Evolutionary conservation across 352 stramenopile species (phyloP).

Genomic region (Phytophthora pluvialis): DNA sequence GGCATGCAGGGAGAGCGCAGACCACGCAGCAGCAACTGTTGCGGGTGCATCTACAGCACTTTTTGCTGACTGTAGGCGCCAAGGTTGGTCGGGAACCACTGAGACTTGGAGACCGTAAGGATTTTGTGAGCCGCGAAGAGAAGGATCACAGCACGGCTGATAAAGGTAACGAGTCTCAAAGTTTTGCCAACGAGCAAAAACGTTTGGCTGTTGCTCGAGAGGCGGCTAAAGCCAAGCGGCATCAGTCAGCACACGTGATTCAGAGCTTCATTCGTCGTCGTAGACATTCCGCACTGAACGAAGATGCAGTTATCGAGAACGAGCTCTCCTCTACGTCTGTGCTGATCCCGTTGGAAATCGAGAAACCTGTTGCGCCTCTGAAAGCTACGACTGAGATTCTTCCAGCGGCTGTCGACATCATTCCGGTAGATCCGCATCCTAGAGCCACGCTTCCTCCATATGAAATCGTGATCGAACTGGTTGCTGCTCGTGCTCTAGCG

Average conservation of each 20-base stretch:
- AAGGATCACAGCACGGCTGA: neutral
- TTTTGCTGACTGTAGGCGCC: constrained; percentile 25
- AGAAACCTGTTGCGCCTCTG: neutral
- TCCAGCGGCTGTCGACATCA: neutral
- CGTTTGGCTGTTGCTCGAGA: constrained; percentile 26
- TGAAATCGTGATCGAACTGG: constrained; percentile 32
- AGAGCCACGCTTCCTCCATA: constrained; percentile 22
- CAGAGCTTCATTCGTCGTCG: constrained; percentile 13
- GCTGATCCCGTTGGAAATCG: constrained; percentile 21
- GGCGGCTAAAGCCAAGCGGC: constrained; percentile 5
- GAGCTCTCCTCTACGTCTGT: constrained; percentile 35
- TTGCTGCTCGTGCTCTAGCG: constrained; percentile 28
- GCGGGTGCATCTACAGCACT: constrained; percentile 38
- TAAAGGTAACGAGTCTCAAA: neutral
- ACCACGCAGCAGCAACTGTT: constrained; percentile 30
- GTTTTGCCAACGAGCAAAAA: constrained; percentile 29
- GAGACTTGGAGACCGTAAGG: neutral
- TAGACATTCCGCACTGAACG: neutral
- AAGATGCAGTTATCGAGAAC: neutral
- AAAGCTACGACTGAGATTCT: neutral
- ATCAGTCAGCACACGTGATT: constrained; percentile 16
- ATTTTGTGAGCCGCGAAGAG: neutral
- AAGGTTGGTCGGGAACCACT: constrained; percentile 7
- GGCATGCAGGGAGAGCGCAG: constrained; percentile 11
- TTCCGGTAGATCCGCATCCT: neutral